Evolutionary conservation across 2,329 filamentous ascomycete species (phyloP), one percentile per base, ranked within the genome.

Genomic region (Phialemonium atrogriseum): DNA sequence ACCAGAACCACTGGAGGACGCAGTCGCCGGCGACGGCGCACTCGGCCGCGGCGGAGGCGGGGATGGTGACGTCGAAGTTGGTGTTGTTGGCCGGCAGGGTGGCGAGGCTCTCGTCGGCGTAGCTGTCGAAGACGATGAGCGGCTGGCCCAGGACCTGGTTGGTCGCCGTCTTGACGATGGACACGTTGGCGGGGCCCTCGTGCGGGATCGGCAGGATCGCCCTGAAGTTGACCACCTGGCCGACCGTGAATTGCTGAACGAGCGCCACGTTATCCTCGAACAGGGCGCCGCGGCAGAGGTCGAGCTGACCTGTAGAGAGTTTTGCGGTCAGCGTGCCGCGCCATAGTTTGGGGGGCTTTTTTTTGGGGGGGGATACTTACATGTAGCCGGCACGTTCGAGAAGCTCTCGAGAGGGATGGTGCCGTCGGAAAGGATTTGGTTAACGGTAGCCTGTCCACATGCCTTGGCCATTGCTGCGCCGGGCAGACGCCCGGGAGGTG

Each of bases 61-160:
- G 57, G 10, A 60, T 48, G 9, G 52, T 56, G 17, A 68, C 58
- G 35, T 59, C 56, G 34, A 72, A 64, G 36, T 47, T 46, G 10
- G 54, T 59, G 51, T 66, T 66, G 52, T 65, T 64, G 19, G 54
- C 45, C 8, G 54, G 51, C 20, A 64, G 39, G 18, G 44, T 44
- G 10, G 49, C 28, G 35, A 55, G 46, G 10, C 30, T 46, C 45
- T 64, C 60, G 35, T 68, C 56, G 17, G 72, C 74, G 44, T 77
- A 79, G 42, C 55, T 56, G 42, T 64, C 59, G 52, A 70, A 79
- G 41, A 58, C 60, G 38, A 68, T 72, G 40, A 79, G 57, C 10
- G 66, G 63, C 28, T 52, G 37, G 20, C 70, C 72, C 16, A 79
- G 59, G 37, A 73, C 51, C 16, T 49, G 56, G 55, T 75, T 68